These are phyloP conservation scores for Geranium brycei DNA, from an alignment of 345 rosid genomes.

Conservation along the genomic window DNA sequence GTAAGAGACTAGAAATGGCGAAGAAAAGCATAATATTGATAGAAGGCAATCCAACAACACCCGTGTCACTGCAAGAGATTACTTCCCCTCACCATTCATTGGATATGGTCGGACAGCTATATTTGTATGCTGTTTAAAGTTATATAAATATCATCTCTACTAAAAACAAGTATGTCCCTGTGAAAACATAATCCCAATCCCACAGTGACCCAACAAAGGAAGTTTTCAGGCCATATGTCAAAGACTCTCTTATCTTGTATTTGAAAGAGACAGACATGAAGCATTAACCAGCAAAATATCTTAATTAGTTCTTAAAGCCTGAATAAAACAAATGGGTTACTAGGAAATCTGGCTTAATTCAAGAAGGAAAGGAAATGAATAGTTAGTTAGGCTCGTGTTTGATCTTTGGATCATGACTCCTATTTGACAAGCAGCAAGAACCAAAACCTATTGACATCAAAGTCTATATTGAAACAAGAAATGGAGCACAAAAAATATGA, in stretches of 20 bases:
- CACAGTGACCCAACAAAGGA: not conserved
- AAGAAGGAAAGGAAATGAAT: not conserved
- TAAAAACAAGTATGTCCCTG: not conserved
- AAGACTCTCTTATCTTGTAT: not conserved
- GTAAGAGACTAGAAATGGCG: not conserved
- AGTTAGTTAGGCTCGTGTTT: not conserved
- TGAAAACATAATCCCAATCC: not conserved
- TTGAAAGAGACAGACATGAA: not conserved
- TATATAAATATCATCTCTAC: not conserved
- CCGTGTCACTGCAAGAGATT: too few relatives aligned
- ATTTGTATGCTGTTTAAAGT: too few relatives aligned
- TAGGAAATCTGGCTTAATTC: not conserved
- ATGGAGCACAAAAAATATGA: too few relatives aligned
- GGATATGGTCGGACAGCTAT: too few relatives aligned
- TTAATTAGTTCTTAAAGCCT: not conserved
- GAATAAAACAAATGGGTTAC: not conserved
- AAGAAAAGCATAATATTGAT: not conserved
- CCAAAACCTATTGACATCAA: too few relatives aligned
- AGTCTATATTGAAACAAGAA: too few relatives aligned
- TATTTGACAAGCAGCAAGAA: too few relatives aligned
- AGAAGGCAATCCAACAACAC: not conserved
- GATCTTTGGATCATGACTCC: not conserved
- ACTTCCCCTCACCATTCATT: too few relatives aligned
- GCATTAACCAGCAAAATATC: not conserved
- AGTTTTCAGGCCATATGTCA: not conserved